Base-by-base conservation (phyloP, 225 moss, liverwort and hornwort genomes). In the Lunularia cruciata region DNA sequence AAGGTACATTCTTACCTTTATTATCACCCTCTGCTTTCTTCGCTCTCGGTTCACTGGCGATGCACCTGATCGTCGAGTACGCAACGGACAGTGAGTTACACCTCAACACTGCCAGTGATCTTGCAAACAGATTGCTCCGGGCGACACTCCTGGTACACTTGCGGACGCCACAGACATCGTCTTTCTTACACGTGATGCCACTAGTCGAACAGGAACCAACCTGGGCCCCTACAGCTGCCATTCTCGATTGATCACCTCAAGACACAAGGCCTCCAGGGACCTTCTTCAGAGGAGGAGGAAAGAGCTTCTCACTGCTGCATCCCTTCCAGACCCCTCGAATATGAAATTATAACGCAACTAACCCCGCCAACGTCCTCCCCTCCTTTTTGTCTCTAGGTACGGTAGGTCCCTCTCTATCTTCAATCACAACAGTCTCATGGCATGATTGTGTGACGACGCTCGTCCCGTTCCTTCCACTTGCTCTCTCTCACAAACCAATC, bases 41-140 rank as follows among this genome's bases (percentile, higher is more conserved):
- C 32, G 80, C 63, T 72, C 75, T 75, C 26, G 74, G 71, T 68
- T 81, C 84, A 71, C 77, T 78, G 16, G 84, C 75, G 22, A 84
- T 48, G 80, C 81, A 56, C 65, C 68, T 61, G 65, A 74, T 5
- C 67, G 71, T 59, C 74, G 63, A 34, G 14, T 72, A 70, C 65
- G 51, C 42, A 20, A 47, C 27, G 65, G 67, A 69, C 55, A 80
- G 40, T 19, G 72, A 73, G 38, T 71, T 64, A 30, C 72, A 36
- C 26, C 72, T 80, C 67, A 46, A 46, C 68, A 58, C 71, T 40
- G 74, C 70, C 60, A 81, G 67, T 56, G 77, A 71, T 27, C 46
- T 74, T 38, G 80, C 84, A n/a, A 77, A 72, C 68, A 55, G 34
- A 35, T 52, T 69, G 38, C 75, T 75, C 63, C 72, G 66, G n/a